Percentiles rank a stretch among this genome's conserved stretches.
Conservation (phyloP, 805 yeast genomes). For the Ogataea nonfermentans region DNA sequence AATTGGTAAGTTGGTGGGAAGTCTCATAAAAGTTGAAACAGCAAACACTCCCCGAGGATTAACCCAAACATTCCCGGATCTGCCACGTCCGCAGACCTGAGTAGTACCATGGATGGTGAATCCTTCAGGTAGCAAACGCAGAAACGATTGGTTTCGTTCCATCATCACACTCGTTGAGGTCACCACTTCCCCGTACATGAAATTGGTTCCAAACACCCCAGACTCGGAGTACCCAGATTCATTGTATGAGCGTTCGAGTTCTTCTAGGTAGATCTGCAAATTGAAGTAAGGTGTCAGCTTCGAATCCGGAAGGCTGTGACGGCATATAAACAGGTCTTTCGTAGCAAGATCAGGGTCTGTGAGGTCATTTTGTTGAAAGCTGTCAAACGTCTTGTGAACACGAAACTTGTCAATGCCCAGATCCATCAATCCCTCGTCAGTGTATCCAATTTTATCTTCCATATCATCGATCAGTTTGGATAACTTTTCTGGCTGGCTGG, state of each 20-base stretch:
- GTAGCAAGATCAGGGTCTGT: slow-evolving; percentile 56
- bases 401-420: slow-evolving; percentile 59
- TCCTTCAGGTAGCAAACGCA: slow-evolving; percentile 68
- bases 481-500: slow-evolving; percentile 36
- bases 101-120: slow-evolving; percentile 68
- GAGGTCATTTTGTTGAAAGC: slow-evolving; percentile 33
- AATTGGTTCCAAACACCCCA: slow-evolving; percentile 55
- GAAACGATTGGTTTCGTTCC: slow-evolving; percentile 64
- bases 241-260: slow-evolving; percentile 37
- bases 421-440: slow-evolving; percentile 40
- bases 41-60: slow-evolving; percentile 93
- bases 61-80: slow-evolving; percentile 95
- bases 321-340: slow-evolving; percentile 54
- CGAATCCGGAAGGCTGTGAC: slow-evolving; percentile 42
- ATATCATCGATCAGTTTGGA: slow-evolving; percentile 34
- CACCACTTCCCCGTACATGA: slow-evolving; percentile 83
- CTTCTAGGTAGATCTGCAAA: slow-evolving; percentile 50
- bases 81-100: slow-evolving; percentile 89
- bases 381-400: slow-evolving; percentile 41
- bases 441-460: slow-evolving; percentile 36
- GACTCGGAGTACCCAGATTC: slow-evolving; percentile 23
- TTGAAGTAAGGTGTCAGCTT: slow-evolving; percentile 73
- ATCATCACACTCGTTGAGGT: slow-evolving; percentile 82
- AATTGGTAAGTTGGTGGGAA: slow-evolving; percentile 56
- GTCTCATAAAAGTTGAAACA: slow-evolving; percentile 63